phyloP scores from a whole-genome alignment of 1,284 basidiomycete species.

The Puccinia horiana region DNA sequence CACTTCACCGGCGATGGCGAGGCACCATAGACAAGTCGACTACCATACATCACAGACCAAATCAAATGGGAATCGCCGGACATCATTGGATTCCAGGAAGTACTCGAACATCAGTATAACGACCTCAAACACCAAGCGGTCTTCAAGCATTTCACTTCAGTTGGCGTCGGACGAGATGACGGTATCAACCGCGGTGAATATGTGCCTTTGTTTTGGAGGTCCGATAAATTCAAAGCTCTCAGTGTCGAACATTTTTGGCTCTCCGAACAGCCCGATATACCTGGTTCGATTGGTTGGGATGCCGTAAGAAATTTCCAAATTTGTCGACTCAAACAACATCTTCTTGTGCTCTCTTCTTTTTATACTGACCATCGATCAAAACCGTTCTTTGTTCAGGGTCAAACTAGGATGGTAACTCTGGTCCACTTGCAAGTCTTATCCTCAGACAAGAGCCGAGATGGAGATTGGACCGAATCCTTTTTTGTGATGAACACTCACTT shows the following conservation, averaged over 20 bases:
- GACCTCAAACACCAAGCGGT: conserved; percentile 50
- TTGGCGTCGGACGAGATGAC: conserved; percentile 54
- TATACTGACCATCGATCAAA: not conserved
- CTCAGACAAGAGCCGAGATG: not conserved
- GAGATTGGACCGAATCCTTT: conserved; percentile 23
- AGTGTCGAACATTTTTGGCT: conserved; percentile 52
- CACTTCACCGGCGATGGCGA: conserved; percentile 43
- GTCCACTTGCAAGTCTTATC: not conserved
- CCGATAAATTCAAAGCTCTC: conserved; percentile 51
- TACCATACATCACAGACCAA: conserved; percentile 52
- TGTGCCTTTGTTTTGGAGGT: conserved; percentile 53
- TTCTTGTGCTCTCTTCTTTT: not conserved
- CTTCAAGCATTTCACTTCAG: conserved; percentile 27
- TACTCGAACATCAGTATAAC: conserved; percentile 49
- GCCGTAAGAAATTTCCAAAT: conserved; percentile 47
- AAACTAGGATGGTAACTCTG: conserved; percentile 30
- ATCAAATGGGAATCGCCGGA: conserved; percentile 52
- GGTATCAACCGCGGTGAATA: conserved; percentile 52
- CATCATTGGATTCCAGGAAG: conserved; percentile 54
- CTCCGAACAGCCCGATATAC: conserved; percentile 51
- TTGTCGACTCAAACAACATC: not conserved
- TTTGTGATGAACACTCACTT: conserved; percentile 53
- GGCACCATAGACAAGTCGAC: conserved; percentile 49
- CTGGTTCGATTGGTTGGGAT: conserved; percentile 53
- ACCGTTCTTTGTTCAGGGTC: not conserved